phyloP scores from a whole-genome alignment of 495 filamentous ascomycete species.

The Penicillium verhagenii region DNA sequence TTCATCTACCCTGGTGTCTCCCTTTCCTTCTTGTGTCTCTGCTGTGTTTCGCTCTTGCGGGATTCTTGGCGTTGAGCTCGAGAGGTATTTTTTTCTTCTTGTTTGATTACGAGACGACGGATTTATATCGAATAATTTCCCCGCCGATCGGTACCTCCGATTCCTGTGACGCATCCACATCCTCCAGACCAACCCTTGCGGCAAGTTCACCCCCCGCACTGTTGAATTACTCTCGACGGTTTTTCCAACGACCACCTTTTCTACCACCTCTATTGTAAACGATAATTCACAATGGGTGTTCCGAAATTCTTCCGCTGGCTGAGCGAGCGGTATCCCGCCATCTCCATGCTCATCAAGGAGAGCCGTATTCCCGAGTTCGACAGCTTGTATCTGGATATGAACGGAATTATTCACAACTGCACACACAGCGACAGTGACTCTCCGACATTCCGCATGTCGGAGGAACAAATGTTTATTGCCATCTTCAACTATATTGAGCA shows the following conservation, averaged over 20 bases:
- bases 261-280: not conserved
- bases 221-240: no score
- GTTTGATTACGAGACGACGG: not conserved
- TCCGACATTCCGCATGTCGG: constrained; percentile 86
- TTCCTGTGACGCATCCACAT: not conserved
- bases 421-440: constrained; percentile 94
- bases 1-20: constrained; percentile 7
- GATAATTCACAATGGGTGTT: constrained; percentile 66
- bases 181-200: not conserved
- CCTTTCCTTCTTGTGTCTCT: not conserved
- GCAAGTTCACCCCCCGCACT: not conserved
- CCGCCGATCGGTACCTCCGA: not conserved
- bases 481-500: constrained; percentile 99
- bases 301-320: constrained; percentile 97
- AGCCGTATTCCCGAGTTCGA: constrained; percentile 99
- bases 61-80: not conserved
- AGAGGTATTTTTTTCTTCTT: not conserved
- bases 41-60: not conserved
- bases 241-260: no score
- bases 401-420: constrained; percentile 99
- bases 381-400: constrained; percentile 98
- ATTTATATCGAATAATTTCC: not conserved
- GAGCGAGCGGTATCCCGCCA: constrained; percentile 97
- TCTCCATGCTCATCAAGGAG: constrained; percentile 97
- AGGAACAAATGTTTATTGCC: constrained; percentile 98